Base-by-base conservation (phyloP, 495 filamentous ascomycete species). In the Oidiodendron maius region DNA sequence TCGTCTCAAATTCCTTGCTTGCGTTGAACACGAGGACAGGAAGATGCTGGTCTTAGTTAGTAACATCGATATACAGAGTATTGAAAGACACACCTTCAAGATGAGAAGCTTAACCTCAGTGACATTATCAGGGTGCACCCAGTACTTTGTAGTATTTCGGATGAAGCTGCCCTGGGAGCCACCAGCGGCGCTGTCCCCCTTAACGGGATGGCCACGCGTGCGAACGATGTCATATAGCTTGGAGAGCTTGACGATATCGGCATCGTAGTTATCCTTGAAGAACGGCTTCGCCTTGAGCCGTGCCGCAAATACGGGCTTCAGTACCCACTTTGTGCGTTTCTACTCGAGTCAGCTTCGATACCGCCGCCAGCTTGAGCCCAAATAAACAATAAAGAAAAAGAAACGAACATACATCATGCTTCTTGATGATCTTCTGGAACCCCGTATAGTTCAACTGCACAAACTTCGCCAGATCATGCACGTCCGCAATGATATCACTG, bases 341-440 rank as follows among this genome's bases (percentile, higher is more conserved):
- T 94, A 53, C 42, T 18, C 6, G 13, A 3, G 61, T 70, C 52
- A 68, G 64, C 57, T 48, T n/a, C 22, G 18, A 30, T n/a, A 22
- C 23, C 48, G 20, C 23, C 21, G 40, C 36, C 26, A 28, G 4
- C 46, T 18, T 13, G 8, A 26, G 23, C 37, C 17, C 5, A 12
- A 30, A 30, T 12, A n/a, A n/a, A n/a, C n/a, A n/a, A n/a, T n/a
- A n/a, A n/a, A n/a, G n/a, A n/a, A n/a, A n/a, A n/a, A n/a, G n/a
- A n/a, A n/a, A 48, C 17, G 4, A 34, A 77, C 86, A 45, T 68
- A 93, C 89, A 74, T 99, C 93, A 65, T 99, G 93, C 71, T 99
- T 99, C 73, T 99, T 99, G 63, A 99, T 96, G 58, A 99, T 99
- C 73, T 99, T 99, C 73, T 96, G 94, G 61, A 99, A 99, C 0